phyloP scores from a whole-genome alignment of 2,329 filamentous ascomycete genomes.

The Paramyrothecium sp. region DNA sequence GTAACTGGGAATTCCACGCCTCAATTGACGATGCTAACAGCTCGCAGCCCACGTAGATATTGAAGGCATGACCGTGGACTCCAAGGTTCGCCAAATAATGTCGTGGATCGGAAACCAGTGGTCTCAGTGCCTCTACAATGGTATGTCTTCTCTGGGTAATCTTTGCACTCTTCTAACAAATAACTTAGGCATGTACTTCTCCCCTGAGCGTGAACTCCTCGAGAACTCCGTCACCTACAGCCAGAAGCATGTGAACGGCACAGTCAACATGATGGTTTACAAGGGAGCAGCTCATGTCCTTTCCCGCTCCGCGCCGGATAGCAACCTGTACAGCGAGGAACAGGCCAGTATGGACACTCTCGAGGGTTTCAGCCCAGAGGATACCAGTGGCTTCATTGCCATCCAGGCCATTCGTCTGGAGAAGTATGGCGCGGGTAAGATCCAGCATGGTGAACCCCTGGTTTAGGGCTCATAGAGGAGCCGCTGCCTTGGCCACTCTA shows the following conservation, averaged over 20 bases:
- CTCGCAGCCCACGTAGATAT: conserved; percentile 37
- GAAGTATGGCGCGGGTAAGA: conserved; percentile 27
- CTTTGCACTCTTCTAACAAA: conserved; percentile 24
- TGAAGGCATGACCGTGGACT: conserved; percentile 55
- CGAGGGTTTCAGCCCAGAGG: conserved; percentile 36
- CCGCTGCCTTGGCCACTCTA: conserved; percentile 2
- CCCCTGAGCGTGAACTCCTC: conserved; percentile 48
- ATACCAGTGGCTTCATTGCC: conserved; percentile 54
- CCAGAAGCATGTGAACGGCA: conserved; percentile 45
- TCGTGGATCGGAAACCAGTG: conserved; percentile 52
- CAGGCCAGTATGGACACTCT: conserved; percentile 47
- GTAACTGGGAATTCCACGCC: neutral
- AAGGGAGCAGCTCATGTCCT: conserved; percentile 37
- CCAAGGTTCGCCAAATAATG: conserved; percentile 49
- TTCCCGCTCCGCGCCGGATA: conserved; percentile 32
- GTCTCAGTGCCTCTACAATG: conserved; percentile 45
- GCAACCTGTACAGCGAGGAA: conserved; percentile 47
- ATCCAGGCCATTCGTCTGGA: conserved; percentile 65
- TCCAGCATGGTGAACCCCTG: conserved; percentile 16
- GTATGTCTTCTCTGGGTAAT: conserved; percentile 24
- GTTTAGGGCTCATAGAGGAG: conserved; percentile 1
- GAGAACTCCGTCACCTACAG: conserved; percentile 59
- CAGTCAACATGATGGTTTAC: conserved; percentile 30
- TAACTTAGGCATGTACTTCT: conserved; percentile 46
- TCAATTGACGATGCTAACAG: neutral